Evolutionary conservation across 805 yeast genomes (phyloP).

Genomic region (Monosporozyma yasuniensis): DNA sequence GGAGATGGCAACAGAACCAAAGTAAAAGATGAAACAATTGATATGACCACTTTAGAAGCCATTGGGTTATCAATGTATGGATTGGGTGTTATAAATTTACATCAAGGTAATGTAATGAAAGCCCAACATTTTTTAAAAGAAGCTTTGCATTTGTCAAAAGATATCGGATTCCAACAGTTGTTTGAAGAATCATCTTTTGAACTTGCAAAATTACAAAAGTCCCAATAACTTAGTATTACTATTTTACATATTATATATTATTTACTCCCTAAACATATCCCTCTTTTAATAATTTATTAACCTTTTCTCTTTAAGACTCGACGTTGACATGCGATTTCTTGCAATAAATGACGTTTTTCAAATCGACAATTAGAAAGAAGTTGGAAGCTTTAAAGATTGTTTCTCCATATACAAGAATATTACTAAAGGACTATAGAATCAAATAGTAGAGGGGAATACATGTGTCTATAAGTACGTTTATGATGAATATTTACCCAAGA

Average conservation of each 20-base stretch:
- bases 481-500: background rate
- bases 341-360: background rate
- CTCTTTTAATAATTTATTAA: background rate
- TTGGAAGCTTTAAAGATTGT: background rate
- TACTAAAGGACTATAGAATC: background rate
- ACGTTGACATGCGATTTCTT: background rate
- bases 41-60: constrained; percentile 42
- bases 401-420: background rate
- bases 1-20: constrained; percentile 3
- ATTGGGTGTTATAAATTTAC: constrained; percentile 63
- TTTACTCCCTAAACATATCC: background rate
- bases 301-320: background rate
- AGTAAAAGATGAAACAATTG: constrained; percentile 20
- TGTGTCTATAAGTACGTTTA: background rate
- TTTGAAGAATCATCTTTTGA: constrained; percentile 54
- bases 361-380: background rate
- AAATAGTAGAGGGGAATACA: background rate
- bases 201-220: constrained; percentile 32
- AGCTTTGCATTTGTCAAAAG: constrained; percentile 56
- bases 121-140: constrained; percentile 55
- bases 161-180: constrained; percentile 51
- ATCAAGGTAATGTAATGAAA: constrained; percentile 40
- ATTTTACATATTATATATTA: constrained; percentile 42
- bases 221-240: background rate
- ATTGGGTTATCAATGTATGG: constrained; percentile 74